A percentile compares a stretch with the other conserved stretches of the same genome.
phyloP scores from a whole-genome alignment of 2,329 filamentous ascomycete species.

The Paraconiothyrium sp. region DNA sequence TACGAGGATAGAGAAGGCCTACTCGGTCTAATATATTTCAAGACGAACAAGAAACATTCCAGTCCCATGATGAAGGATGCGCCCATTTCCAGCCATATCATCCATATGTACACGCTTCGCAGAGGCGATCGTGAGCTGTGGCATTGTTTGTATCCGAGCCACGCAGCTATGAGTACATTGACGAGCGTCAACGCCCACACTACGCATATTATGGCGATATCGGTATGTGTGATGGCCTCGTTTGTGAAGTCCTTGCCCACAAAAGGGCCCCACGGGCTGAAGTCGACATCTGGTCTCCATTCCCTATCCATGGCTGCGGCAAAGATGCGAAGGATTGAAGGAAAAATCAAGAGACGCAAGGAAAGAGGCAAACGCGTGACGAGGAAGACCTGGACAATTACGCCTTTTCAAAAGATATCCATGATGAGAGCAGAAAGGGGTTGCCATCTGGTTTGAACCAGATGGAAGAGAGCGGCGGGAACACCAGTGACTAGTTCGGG shows the following conservation, averaged over 20 bases:
- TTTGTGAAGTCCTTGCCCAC: constrained; percentile 28
- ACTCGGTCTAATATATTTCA: constrained; percentile 47
- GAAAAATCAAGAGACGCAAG: background rate
- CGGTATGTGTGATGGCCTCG: constrained; percentile 39
- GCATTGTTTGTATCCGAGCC: constrained; percentile 42
- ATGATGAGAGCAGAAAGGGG: background rate
- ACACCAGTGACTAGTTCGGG: background rate
- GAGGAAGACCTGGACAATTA: background rate
- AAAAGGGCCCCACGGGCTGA: constrained; percentile 30
- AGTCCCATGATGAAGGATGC: constrained; percentile 56
- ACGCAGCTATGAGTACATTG: constrained; percentile 42
- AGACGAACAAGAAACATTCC: constrained; percentile 49
- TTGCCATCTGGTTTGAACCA: background rate
- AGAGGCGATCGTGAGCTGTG: constrained; percentile 37
- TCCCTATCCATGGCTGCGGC: constrained; percentile 19
- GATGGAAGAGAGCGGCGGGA: background rate
- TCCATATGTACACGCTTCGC: constrained; percentile 56
- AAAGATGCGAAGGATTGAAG: background rate
- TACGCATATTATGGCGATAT: constrained; percentile 43
- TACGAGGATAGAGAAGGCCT: constrained; percentile 8
- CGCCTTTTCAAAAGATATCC: background rate
- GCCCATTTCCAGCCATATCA: constrained; percentile 60
- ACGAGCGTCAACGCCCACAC: constrained; percentile 43
- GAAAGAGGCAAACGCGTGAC: background rate
- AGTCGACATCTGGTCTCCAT: constrained; percentile 21